Conservation (phyloP, 1,139 yeast species). For the Magnusiomyces paraingens region DNA sequence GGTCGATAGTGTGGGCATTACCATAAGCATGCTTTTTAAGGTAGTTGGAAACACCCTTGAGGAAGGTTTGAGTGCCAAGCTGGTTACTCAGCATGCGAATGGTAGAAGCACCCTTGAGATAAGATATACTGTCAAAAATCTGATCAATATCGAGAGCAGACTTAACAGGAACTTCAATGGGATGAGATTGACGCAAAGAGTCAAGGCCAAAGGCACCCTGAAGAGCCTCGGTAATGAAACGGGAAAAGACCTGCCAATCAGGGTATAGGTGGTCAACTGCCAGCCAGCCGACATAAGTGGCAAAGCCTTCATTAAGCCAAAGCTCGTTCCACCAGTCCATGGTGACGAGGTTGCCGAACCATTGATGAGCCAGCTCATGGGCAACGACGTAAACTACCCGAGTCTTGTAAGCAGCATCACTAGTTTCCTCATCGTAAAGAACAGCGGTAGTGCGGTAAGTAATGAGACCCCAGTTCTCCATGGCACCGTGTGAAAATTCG, state of each 20-base stretch:
- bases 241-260: constrained; percentile 64
- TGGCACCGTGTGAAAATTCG: constrained; percentile 71
- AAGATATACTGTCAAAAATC: constrained; percentile 71
- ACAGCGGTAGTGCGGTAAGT: constrained; percentile 69
- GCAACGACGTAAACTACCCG: constrained; percentile 74
- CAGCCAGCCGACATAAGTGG: constrained; percentile 71
- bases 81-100: constrained; percentile 65
- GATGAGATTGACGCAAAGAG: constrained; percentile 67
- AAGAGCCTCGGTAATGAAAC: constrained; percentile 55
- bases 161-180: constrained; percentile 69
- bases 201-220: constrained; percentile 62
- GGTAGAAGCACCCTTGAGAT: constrained; percentile 69
- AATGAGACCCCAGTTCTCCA: constrained; percentile 77
- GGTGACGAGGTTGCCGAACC: constrained; percentile 79
- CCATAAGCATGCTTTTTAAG: constrained; percentile 63
- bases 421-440: constrained; percentile 52
- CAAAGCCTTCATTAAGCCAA: constrained; percentile 81
- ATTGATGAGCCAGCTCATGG: constrained; percentile 78
- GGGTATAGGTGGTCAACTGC: constrained; percentile 63
- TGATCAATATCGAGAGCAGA: constrained; percentile 72
- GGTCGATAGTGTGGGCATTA: constrained; percentile 72
- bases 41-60: constrained; percentile 65
- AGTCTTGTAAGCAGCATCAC: constrained; percentile 49
- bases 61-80: constrained; percentile 58
- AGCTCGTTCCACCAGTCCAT: constrained; percentile 86